Evolutionary conservation across 2,329 filamentous ascomycete species (phyloP).

Genomic region (Catunica adiposa): DNA sequence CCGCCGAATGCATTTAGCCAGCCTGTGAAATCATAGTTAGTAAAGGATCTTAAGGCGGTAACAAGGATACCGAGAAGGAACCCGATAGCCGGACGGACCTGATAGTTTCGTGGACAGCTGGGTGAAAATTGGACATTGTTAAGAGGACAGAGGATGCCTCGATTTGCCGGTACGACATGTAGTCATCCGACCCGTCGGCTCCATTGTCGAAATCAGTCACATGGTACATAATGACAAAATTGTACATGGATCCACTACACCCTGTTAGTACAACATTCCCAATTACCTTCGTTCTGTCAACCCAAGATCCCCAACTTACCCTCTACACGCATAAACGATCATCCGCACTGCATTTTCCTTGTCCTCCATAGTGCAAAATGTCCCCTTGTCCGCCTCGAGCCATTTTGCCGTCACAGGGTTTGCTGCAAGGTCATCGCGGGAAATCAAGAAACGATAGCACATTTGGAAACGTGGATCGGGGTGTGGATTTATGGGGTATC

Average conservation of each 20-base stretch:
- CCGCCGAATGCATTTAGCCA: conserved; percentile 22
- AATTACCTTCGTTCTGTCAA: not conserved
- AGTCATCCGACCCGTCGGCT: not conserved
- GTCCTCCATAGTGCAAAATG: conserved; percentile 14
- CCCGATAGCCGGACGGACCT: not conserved
- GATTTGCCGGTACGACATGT: not conserved
- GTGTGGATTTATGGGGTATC: conserved; percentile 16
- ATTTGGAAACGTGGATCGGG: conserved; percentile 20
- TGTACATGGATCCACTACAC: conserved; percentile 21
- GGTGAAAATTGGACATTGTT: not conserved
- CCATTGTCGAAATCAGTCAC: conserved; percentile 1
- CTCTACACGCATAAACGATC: conserved; percentile 22
- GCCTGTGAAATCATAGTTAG: no score
- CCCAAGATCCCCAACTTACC: conserved; percentile 19
- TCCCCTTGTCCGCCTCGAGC: conserved; percentile 17
- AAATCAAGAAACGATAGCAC: conserved; percentile 24
- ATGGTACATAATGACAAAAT: conserved; percentile 22
- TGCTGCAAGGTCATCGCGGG: conserved; percentile 18
- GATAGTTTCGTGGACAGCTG: not conserved
- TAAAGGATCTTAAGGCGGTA: no score
- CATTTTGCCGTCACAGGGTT: conserved; percentile 21
- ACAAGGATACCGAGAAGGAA: no score
- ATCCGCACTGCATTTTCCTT: conserved; percentile 17
- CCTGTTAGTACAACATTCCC: not conserved
- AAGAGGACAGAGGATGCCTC: not conserved